Evolutionary conservation across 139 green algal species (phyloP), one percentile per base, ranked within the genome.

Genomic region (Ettlia oleoabundans): DNA sequence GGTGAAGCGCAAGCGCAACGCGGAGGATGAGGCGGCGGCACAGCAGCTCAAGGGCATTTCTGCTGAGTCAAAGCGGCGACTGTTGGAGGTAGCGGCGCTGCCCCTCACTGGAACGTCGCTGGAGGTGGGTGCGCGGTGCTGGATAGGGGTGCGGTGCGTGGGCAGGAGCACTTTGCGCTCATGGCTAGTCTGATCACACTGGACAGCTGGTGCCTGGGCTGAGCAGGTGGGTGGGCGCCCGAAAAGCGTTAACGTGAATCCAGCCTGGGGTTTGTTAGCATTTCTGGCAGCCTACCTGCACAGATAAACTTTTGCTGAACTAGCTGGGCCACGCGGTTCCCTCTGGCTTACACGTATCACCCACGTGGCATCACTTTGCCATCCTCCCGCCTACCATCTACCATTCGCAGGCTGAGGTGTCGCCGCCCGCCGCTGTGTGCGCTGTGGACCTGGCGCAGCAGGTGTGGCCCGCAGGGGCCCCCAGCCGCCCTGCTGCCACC

Each of bases 41-140:
- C 78, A 72, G 67, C 66, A 70, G 38, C 67, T 84, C 19, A 84
- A 84, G 53, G 79, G 79, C 53, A 84, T 84, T 21, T 53, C 52
- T 4, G 37, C 66, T 6, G 79, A 84, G 38, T 62, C 43, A 0
- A 71, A 37, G 67, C 53, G 55, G 40, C 37, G 79, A 52, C 38
- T 78, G 66, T 30, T 84, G 67, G 79, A 78, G 67, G 79, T 84
- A 37, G 32, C 53, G 35, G 55, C 71, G 37, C 64, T 86, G 70
- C 40, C 68, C n/a, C 42, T 82, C 32, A 37, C 58, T n/a, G 81
- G 81, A 19, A 82, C 71, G 0, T 5, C 81, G 1, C 68, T 86
- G 38, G 81, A 86, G 64, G 72, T 75, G 76, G 32, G 47, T 58
- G 47, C 13, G 15, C 47, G 47, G 47, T 58, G 47, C 15, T 58